Evolutionary conservation across 192 early-diverging fungal genomes (phyloP).

Genomic region (Neocallimastix lanati): DNA sequence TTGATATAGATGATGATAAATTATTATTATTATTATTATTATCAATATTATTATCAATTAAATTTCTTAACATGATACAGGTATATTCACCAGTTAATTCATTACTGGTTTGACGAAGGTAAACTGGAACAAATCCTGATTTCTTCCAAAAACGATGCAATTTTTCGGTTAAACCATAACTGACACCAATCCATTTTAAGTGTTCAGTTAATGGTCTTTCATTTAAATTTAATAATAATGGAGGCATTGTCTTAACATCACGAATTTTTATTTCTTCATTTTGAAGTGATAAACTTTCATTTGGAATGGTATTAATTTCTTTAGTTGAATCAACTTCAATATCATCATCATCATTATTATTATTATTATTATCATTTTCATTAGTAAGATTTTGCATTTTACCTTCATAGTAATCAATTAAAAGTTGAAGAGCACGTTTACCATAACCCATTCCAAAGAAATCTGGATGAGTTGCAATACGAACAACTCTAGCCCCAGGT

Average conservation of each 20-base stretch:
- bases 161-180: constrained; percentile 69
- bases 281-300: constrained; percentile 24
- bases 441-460: constrained; percentile 97
- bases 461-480: constrained; percentile 95
- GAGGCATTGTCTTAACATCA: constrained; percentile 79
- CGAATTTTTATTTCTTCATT: constrained; percentile 67
- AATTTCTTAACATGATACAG: constrained; percentile 82
- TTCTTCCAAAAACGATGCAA: constrained; percentile 97
- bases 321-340: constrained; percentile 26
- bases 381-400: constrained; percentile 48
- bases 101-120: constrained; percentile 90
- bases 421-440: constrained; percentile 58
- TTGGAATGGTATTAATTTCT: constrained; percentile 17
- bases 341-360: too few relatives aligned
- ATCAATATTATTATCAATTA: constrained; percentile 24
- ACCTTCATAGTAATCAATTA: constrained; percentile 78
- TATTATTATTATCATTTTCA: too few relatives aligned
- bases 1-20: too few relatives aligned
- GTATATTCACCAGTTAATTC: constrained; percentile 96
- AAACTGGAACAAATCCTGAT: constrained; percentile 74
- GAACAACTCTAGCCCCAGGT: constrained; percentile 86
- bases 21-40: too few relatives aligned
- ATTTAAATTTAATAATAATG: constrained; percentile 64
- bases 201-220: constrained; percentile 52
- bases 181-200: constrained; percentile 91